These are phyloP conservation scores for Puccinia sorghi DNA, from an alignment of 1,284 basidiomycete genomes.

Conservation along the genomic window DNA sequence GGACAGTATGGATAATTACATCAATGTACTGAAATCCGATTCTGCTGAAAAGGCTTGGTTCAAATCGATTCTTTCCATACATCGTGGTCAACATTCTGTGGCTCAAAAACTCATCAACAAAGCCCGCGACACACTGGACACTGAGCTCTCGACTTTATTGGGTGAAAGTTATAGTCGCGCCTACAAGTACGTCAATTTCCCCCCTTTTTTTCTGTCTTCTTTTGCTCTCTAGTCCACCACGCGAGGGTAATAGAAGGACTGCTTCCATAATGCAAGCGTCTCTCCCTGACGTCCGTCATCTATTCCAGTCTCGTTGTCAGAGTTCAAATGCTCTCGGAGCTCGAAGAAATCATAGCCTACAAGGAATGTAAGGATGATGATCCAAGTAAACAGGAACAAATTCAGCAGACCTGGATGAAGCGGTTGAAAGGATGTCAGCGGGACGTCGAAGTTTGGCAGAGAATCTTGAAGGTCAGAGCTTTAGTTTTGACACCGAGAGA, in stretches of 20 bases:
- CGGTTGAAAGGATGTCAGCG: constrained; percentile 94
- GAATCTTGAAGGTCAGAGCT: constrained; percentile 92
- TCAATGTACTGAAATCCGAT: constrained; percentile 87
- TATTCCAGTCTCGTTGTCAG: constrained; percentile 80
- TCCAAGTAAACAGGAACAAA: constrained; percentile 76
- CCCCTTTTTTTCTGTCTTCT: not conserved
- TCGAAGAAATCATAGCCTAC: constrained; percentile 96
- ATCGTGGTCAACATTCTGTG: constrained; percentile 91
- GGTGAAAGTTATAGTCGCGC: constrained; percentile 95
- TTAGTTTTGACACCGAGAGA: constrained; percentile 91
- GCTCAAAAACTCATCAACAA: constrained; percentile 87
- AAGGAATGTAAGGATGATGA: constrained; percentile 86
- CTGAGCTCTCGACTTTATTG: constrained; percentile 86
- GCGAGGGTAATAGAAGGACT: not conserved
- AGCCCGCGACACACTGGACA: constrained; percentile 90
- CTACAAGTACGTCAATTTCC: constrained; percentile 71
- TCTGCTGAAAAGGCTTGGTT: constrained; percentile 95
- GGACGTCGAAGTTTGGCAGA: constrained; percentile 99
- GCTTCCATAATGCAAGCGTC: not conserved
- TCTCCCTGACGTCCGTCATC: not conserved
- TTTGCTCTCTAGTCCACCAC: not conserved
- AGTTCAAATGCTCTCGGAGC: constrained; percentile 96
- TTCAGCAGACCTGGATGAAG: constrained; percentile 69
- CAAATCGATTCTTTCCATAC: constrained; percentile 89
- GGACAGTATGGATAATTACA: constrained; percentile 98